These are phyloP conservation scores for Uncinocarpus reesii DNA, from an alignment of 2,329 filamentous ascomycete species.

Conservation along the genomic window DNA sequence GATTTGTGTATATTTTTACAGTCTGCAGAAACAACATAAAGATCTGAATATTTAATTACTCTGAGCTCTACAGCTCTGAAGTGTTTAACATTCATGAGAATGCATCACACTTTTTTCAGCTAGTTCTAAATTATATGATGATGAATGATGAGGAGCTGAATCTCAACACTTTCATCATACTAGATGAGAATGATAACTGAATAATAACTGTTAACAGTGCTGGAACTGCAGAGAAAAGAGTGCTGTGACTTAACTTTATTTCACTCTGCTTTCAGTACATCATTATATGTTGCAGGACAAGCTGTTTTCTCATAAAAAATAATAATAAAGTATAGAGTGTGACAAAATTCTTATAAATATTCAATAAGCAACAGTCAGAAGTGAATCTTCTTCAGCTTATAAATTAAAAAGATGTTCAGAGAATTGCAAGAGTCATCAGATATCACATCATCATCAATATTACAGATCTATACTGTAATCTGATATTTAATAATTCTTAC, in stretches of 20 bases:
- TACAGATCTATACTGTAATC: constrained; percentile 18
- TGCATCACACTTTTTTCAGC: constrained; percentile 23
- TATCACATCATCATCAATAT: constrained; percentile 23
- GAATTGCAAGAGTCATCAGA: constrained; percentile 23
- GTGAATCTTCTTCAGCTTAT: constrained; percentile 21
- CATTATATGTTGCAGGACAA: constrained; percentile 22
- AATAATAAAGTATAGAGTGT: constrained; percentile 19
- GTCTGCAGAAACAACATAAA: constrained; percentile 20
- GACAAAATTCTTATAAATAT: constrained; percentile 28
- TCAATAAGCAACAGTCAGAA: constrained; percentile 23
- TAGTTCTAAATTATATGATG: constrained; percentile 24
- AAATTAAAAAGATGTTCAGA: constrained; percentile 20
- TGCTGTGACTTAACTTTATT: constrained; percentile 2
- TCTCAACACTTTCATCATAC: constrained; percentile 23
- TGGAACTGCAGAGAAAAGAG: background rate
- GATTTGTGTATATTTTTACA: constrained; percentile 27
- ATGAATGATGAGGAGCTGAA: constrained; percentile 27
- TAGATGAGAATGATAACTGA: constrained; percentile 8
- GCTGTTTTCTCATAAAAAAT: constrained; percentile 19
- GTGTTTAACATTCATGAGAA: constrained; percentile 26
- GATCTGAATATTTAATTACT: constrained; percentile 29
- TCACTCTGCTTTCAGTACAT: constrained; percentile 11
- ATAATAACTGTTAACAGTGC: background rate
- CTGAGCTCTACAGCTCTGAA: constrained; percentile 24
- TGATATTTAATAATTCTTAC: constrained; percentile 21